Percentiles rank a stretch among this genome's conserved stretches.
phyloP scores from a whole-genome alignment of 1,284 basidiomycete species.

The Apiotrichum akiyoshidainum region DNA sequence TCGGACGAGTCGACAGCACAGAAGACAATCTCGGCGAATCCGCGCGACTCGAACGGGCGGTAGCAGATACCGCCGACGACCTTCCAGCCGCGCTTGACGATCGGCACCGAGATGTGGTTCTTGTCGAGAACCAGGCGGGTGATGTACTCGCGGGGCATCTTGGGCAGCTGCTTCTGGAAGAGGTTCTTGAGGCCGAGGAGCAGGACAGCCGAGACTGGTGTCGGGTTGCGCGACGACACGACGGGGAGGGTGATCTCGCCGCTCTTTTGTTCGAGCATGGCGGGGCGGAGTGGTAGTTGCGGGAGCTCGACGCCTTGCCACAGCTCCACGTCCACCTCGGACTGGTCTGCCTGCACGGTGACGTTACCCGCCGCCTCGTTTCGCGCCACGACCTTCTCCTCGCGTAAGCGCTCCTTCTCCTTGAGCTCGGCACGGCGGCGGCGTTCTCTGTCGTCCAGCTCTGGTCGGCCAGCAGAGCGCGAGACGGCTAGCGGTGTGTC shows the following conservation, averaged over 20 bases:
- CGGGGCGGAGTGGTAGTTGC: slow-evolving; percentile 58
- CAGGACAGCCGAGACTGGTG: slow-evolving; percentile 74
- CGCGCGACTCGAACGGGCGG: slow-evolving; percentile 88
- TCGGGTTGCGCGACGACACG: slow-evolving; percentile 73
- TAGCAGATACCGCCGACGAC: slow-evolving; percentile 98
- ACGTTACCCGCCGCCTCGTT: slow-evolving; percentile 59
- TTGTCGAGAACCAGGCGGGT: slow-evolving; percentile 89
- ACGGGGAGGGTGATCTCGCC: slow-evolving; percentile 81
- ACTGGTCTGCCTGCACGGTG: slow-evolving; percentile 11
- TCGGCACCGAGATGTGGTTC: slow-evolving; percentile 88
- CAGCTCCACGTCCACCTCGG: slow-evolving; percentile 36
- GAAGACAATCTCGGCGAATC: slow-evolving; percentile 98
- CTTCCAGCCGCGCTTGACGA: slow-evolving; percentile 90
- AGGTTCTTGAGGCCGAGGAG: slow-evolving; percentile 93
- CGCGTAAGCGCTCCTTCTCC: slow-evolving; percentile 63
- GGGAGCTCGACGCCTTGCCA: slow-evolving; percentile 48
- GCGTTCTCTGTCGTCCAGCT: slow-evolving; percentile 43
- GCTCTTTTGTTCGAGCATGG: slow-evolving; percentile 74
- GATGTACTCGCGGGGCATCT: slow-evolving; percentile 99
- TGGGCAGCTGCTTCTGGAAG: slow-evolving; percentile 95
- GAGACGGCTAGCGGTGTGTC: slow-evolving; percentile 34
- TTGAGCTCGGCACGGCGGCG: slow-evolving; percentile 54
- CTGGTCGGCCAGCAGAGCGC: slow-evolving; percentile 27
- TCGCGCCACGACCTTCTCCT: slow-evolving; percentile 71
- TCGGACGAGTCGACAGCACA: slow-evolving; percentile 95